A percentile compares a stretch with the other conserved stretches of the same genome.
Evolutionary conservation across 2,329 filamentous ascomycete species (phyloP).

Genomic region (Xylariales sp.): DNA sequence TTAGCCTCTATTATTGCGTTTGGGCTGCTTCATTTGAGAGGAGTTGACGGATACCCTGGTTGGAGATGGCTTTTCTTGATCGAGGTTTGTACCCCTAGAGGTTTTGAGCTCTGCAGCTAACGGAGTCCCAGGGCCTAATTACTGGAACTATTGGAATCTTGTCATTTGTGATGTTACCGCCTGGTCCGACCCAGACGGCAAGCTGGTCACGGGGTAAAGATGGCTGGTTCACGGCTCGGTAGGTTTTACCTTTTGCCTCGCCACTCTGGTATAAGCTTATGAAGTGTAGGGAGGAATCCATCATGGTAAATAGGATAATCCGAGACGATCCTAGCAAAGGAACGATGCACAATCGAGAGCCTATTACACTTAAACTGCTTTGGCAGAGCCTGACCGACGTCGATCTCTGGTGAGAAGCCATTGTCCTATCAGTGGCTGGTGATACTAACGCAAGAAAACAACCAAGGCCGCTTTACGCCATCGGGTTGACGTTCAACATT

Average conservation of each 20-base stretch:
- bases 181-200: constrained; percentile 59
- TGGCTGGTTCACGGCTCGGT: constrained; percentile 67
- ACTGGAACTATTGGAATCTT: constrained; percentile 57
- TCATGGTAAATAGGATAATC: constrained; percentile 66
- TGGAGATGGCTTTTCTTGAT: constrained; percentile 65
- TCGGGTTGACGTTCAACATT: constrained; percentile 62
- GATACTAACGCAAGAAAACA: constrained; percentile 14
- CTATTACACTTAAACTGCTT: constrained; percentile 59
- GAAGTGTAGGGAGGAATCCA: constrained; percentile 58
- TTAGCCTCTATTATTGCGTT: constrained; percentile 52
- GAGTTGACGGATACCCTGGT: constrained; percentile 51
- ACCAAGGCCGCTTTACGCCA: constrained; percentile 45
- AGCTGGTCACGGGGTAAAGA: constrained; percentile 59
- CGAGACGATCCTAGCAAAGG: constrained; percentile 69
- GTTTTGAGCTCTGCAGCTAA: not conserved
- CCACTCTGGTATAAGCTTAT: not conserved
- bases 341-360: constrained; percentile 68
- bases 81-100: constrained; percentile 50
- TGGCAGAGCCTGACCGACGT: constrained; percentile 63
- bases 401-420: constrained; percentile 58
- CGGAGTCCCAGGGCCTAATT: constrained; percentile 41
- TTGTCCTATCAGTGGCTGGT: not conserved
- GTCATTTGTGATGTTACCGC: constrained; percentile 64
- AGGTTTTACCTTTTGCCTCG: not conserved
- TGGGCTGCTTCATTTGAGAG: constrained; percentile 53